Evolutionary conservation across 345 rosid species (phyloP), one percentile per base, ranked within the genome.

Genomic region (Sonneratia alba): DNA sequence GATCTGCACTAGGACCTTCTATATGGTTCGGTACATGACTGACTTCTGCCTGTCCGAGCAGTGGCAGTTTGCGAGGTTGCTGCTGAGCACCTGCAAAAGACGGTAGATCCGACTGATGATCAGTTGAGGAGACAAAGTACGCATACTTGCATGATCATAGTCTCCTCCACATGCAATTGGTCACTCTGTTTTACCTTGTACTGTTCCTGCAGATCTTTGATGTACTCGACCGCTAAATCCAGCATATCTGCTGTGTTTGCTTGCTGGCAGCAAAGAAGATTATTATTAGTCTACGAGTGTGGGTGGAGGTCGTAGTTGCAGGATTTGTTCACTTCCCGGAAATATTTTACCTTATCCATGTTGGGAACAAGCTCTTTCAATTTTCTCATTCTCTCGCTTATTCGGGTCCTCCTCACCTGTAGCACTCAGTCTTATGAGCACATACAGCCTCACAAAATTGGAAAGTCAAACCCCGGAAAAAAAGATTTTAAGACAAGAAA

Each of bases 151-250:
- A 27, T 27, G 32, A 27, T 27, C 32, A 27, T 27, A 27, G 32
- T 27, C 32, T 27, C 32, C 32, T 27, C 32, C 32, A 27, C 32
- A 27, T 27, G 32, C 32, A 27, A 27, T 27, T 27, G 32, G 32
- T 27, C 32, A 27, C 32, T 27, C 32, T 27, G 32, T 27, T 27
- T 27, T 27, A 42, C 45, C 45, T 42, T 42, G 45, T 42, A 42
- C 45, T 42, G 45, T 87, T 76, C 81, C 79, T 93, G 98, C 68
- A 93, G 92, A 70, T 89, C 91, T 80, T 93, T 93, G 73, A 93
- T 91, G 90, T 93, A 93, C 38, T 87, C 97, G 40, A 93, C 98
- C 10, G 98, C 98, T 77, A 91, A 83, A 79, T 93, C 98, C 71
- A 93, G 81, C 98, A 93, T 93, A 83, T 89, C 97, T 18, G 97